Evolutionary conservation across 129 eudicot species (phyloP), one percentile per base, ranked within the genome.

Genomic region (Lactuca sativa): DNA sequence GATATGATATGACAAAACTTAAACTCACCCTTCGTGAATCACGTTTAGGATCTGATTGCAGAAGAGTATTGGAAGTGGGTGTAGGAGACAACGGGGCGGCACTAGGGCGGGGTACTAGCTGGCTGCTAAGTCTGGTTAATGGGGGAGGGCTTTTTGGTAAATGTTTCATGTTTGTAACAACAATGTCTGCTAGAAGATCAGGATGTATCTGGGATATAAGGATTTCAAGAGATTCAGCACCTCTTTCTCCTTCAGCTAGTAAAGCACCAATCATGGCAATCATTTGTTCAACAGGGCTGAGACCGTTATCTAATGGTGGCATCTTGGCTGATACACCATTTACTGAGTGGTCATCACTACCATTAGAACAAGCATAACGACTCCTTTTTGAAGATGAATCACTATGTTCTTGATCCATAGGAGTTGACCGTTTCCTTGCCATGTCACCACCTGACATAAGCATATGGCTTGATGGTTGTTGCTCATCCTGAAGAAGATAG

Each of bases 191-290:
- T 64, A 95, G 80, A 38, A 95, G 65, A 79, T 95, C 99, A 32
- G 99, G 96, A 77, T 87, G 97, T 36, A 95, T 85, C 21, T 84
- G 84, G 60, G 97, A 87, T 71, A 95, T 79, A 21, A 95, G 80
- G 74, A 95, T 74, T 65, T 95, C 95, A 53, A 95, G 89, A 64
- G 99, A 90, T 66, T 95, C 89, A n/a, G 89, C 96, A 33, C 97
- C 99, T 71, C 96, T 78, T 65, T 95, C 99, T 59, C 99, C 99
- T 88, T 87, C 96, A 10, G 97, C 97, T 4, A 95, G 77, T 53
- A 95, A 88, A 61, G 96, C 97, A 67, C 87, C 95, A 74, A 95
- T 90, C 86, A 95, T 82, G 62, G 88, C 82, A 83, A 95, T 86
- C 93, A 90, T 95, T 81, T 95, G 93, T 59, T 90, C 99, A 74